A percentile compares a stretch with the other conserved stretches of the same genome.
These are phyloP conservation scores for Xylaria sp. DNA, from an alignment of 2,329 filamentous ascomycete species.

Conservation along the genomic window DNA sequence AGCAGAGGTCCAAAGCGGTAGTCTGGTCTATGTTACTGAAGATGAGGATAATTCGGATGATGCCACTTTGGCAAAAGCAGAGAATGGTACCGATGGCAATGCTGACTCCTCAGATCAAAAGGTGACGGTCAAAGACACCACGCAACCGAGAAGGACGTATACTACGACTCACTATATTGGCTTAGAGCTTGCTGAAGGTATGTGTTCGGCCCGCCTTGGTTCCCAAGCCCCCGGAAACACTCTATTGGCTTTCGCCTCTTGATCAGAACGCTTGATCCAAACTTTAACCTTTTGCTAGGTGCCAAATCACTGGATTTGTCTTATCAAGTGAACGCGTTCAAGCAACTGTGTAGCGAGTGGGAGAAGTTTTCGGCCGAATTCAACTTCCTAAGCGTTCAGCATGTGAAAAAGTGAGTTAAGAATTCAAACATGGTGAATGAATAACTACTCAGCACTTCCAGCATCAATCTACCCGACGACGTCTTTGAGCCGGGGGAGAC, in stretches of 20 bases:
- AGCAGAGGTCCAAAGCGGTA: constrained; percentile 65
- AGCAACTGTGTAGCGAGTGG: constrained; percentile 80
- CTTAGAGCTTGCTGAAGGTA: constrained; percentile 80
- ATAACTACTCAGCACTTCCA: constrained; percentile 53
- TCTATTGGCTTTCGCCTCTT: constrained; percentile 30
- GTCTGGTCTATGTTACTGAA: constrained; percentile 57
- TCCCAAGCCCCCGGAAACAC: background rate
- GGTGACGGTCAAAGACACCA: constrained; percentile 41
- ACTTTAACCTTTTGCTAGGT: constrained; percentile 57
- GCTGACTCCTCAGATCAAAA: constrained; percentile 30
- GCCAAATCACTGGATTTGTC: constrained; percentile 80
- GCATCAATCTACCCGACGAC: constrained; percentile 88
- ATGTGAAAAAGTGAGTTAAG: constrained; percentile 84
- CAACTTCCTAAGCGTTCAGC: constrained; percentile 81
- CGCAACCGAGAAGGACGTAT: constrained; percentile 65
- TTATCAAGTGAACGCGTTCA: constrained; percentile 86
- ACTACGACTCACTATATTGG: constrained; percentile 97
- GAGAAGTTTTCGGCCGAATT: constrained; percentile 78
- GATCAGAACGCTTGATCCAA: constrained; percentile 40
- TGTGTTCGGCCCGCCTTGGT: constrained; percentile 45
- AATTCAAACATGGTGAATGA: constrained; percentile 19
- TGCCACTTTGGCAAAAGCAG: constrained; percentile 41
- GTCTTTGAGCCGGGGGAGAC: constrained; percentile 85
- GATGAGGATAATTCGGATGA: constrained; percentile 38
- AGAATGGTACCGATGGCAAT: constrained; percentile 34